These are phyloP conservation scores for Gymnopus androsaceus DNA, from an alignment of 1,284 basidiomycete species.

Conservation along the genomic window DNA sequence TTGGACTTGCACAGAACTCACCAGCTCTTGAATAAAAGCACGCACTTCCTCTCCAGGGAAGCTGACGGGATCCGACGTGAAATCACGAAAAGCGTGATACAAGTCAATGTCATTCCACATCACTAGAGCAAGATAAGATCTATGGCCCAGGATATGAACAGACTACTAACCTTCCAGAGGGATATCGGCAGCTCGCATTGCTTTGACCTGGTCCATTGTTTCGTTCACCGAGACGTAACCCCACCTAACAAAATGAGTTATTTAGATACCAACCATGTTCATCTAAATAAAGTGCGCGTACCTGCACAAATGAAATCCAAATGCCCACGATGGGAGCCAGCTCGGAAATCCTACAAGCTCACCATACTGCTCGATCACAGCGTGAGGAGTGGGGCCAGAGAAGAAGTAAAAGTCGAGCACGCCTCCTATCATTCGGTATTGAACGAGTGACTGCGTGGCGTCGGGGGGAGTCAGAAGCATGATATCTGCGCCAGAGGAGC, in stretches of 20 bases:
- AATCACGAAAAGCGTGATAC: conserved; percentile 67
- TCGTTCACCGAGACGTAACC: conserved; percentile 53
- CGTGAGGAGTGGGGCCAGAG: conserved; percentile 61
- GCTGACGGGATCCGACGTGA: conserved; percentile 66
- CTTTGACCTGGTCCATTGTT: conserved; percentile 51
- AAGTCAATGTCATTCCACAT: conserved; percentile 83
- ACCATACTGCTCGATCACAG: conserved; percentile 71
- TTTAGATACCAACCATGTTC: conserved; percentile 20
- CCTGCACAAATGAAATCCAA: conserved; percentile 73
- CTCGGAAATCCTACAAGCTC: conserved; percentile 59
- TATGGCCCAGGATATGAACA: conserved; percentile 3
- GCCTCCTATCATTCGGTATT: conserved; percentile 68
- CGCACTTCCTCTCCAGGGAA: conserved; percentile 62
- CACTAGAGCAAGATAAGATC: conserved; percentile 37
- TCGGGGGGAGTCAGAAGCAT: conserved; percentile 56
- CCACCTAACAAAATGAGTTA: conserved; percentile 44
- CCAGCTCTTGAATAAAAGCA: conserved; percentile 62
- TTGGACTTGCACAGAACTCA: conserved; percentile 38
- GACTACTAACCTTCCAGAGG: conserved; percentile 58
- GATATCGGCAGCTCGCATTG: conserved; percentile 63
- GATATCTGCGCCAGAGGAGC: conserved; percentile 65
- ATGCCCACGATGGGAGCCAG: conserved; percentile 70
- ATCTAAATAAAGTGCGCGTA: conserved; percentile 25
- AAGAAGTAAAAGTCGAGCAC: conserved; percentile 73
- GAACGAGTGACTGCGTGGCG: conserved; percentile 55